phyloP scores from a whole-genome alignment of 352 stramenopile species.

The Aphanomyces invadans region DNA sequence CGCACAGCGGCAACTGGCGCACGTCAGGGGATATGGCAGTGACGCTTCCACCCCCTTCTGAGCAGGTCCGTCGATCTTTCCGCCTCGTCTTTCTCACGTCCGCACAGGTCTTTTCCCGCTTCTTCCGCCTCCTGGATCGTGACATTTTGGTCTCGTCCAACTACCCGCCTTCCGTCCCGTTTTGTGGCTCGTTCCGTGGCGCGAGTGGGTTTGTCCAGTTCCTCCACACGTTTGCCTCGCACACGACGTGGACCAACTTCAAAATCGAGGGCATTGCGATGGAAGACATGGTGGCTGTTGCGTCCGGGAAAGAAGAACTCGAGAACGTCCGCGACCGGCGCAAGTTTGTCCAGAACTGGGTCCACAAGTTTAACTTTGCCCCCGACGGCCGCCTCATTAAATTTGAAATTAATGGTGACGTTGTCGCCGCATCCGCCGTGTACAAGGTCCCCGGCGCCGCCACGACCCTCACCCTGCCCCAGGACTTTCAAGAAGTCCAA shows the following conservation, averaged over 20 bases:
- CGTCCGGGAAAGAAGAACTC: conserved; percentile 77
- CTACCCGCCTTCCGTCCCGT: conserved; percentile 81
- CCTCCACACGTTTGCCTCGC: conserved; percentile 68
- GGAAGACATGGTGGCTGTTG: conserved; percentile 77
- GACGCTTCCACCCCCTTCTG: conserved; percentile 70
- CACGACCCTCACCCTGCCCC: conserved; percentile 77
- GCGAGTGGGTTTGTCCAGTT: conserved; percentile 62
- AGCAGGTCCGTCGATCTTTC: conserved; percentile 33
- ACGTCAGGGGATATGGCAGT: conserved; percentile 84
- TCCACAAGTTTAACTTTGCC: conserved; percentile 87
- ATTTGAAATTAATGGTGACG: conserved; percentile 84
- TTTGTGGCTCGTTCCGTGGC: conserved; percentile 73
- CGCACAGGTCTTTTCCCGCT: conserved; percentile 60
- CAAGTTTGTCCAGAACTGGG: conserved; percentile 85
- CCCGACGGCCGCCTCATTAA: conserved; percentile 70
- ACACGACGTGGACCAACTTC: conserved; percentile 81
- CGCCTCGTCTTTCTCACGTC: background rate
- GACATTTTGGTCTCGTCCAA: conserved; percentile 85
- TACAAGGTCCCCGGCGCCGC: conserved; percentile 80
- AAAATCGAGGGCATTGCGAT: conserved; percentile 77
- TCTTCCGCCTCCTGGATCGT: conserved; percentile 79
- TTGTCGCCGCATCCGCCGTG: conserved; percentile 75
- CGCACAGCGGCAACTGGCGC: conserved; percentile 66
- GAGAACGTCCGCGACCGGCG: conserved; percentile 76
- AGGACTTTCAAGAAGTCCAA: conserved; percentile 84